Base-by-base conservation (phyloP, 1,284 basidiomycete genomes). In the Moesziomyces sp. region DNA sequence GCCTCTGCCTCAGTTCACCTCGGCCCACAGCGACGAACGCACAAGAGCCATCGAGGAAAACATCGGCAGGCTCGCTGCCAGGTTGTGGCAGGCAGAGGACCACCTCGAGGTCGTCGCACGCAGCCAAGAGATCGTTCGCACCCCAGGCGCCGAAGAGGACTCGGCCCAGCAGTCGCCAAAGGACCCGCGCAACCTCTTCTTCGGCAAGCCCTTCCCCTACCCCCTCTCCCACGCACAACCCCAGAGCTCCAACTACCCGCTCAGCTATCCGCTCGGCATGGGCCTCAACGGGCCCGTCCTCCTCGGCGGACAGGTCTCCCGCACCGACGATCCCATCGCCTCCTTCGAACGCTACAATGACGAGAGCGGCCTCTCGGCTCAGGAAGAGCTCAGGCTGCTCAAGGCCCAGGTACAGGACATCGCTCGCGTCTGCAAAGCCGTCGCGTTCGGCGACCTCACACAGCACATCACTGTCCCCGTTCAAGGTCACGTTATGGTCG, bases 381-480 rank as follows among this genome's bases (percentile, higher is more conserved):
- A 91, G 30, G 90, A 93, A 85, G 93, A 94, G 84, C 87, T 94
- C 53, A 88, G 89, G 76, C 85, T 93, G 52, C 88, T 95, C 57
- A 93, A 93, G 85, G 91, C 91, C 21, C 93, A 94, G 86, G 92
- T 95, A 2, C 91, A 93, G 86, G 93, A 95, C 83, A 92, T 93
- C 76, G 91, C 91, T 45, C 88, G 94, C 42, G 95, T 98, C 34
- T 97, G 95, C 86, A 94, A 94, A 78, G 95, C 95, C 21, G 95
- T 99, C 73, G 96, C 96, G 0, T 88, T 90, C 23, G 95, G 95
- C 34, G 96, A 99, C 84, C 86, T 99, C 73, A 92, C 91, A 47
- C 93, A 97, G 86, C 96, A 97, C 87, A 97, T 99, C 75, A 95
- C 93, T 45, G 94, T 97, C 7, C 92, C 92, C 34, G 96, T 97